Percentiles rank a stretch among this genome's conserved stretches.
phyloP scores from a whole-genome alignment of 1,139 yeast genomes.

The Pichia sp. region DNA sequence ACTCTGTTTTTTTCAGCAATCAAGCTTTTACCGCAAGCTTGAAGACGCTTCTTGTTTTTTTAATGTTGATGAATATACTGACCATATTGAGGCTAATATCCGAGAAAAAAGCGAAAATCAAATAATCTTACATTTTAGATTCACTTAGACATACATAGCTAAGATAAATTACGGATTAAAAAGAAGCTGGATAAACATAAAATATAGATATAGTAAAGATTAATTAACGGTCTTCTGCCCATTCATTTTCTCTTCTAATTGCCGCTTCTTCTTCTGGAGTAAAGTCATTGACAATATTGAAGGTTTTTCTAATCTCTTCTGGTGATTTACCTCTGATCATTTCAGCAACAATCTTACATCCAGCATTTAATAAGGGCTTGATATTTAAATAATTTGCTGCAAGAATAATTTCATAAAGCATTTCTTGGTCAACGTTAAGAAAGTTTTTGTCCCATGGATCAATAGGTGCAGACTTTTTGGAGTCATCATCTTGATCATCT shows the following conservation, averaged over 20 bases:
- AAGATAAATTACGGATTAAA: neutral
- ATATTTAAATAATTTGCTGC: slow-evolving; percentile 96
- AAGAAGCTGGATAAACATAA: neutral
- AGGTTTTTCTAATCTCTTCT: slow-evolving; percentile 94
- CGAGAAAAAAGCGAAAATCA: neutral
- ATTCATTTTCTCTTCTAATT: slow-evolving; percentile 92
- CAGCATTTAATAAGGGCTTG: slow-evolving; percentile 86
- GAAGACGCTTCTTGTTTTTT: too few species aligned
- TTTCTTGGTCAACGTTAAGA: slow-evolving; percentile 94
- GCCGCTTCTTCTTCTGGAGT: slow-evolving; percentile 99
- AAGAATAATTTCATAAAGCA: slow-evolving; percentile 91
- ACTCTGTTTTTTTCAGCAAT: too few species aligned
- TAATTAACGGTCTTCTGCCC: slow-evolving; percentile 91
- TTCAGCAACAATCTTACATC: slow-evolving; percentile 96
- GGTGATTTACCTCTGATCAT: slow-evolving; percentile 96
- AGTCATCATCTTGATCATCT: slow-evolving; percentile 67
- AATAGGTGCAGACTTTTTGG: slow-evolving; percentile 77
- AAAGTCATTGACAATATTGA: slow-evolving; percentile 93
- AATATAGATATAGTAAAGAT: neutral
- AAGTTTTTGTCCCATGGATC: slow-evolving; percentile 97
- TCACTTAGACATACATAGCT: too few species aligned
- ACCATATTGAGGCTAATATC: too few species aligned
- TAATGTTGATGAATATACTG: too few species aligned
- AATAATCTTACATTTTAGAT: too few species aligned
- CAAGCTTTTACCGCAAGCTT: too few species aligned